phyloP scores from a whole-genome alignment of 768 basidiomycete species.

The Leccinum fibrillosum region DNA sequence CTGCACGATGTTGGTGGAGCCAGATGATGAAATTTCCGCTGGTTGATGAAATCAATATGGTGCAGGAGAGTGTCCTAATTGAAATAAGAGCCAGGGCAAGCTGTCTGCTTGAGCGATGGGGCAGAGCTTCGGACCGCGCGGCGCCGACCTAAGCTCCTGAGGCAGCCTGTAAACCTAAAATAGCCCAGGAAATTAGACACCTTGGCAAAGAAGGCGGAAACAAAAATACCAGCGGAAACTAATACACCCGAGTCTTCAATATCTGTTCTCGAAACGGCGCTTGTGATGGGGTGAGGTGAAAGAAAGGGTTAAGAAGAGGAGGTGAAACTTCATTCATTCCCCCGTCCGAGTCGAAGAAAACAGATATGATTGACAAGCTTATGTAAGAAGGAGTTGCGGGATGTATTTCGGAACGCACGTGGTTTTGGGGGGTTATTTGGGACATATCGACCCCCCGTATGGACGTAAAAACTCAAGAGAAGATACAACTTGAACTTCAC shows the following conservation, averaged over 20 bases:
- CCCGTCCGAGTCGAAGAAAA: not conserved
- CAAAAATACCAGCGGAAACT: not conserved
- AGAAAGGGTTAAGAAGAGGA: not conserved
- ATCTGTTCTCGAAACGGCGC: not conserved
- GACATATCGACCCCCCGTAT: not conserved
- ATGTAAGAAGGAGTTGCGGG: too few relatives aligned
- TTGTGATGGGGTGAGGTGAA: not conserved
- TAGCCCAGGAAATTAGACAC: not conserved
- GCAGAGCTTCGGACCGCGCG: not conserved
- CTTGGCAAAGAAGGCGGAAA: not conserved
- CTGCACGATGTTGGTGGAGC: not conserved
- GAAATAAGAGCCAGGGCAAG: too few relatives aligned
- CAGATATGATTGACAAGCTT: too few relatives aligned
- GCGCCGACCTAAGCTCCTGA: not conserved
- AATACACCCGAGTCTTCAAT: too few relatives aligned
- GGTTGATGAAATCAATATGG: not conserved
- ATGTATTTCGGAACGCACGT: not conserved
- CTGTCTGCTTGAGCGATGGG: not conserved
- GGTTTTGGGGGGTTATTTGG: not conserved
- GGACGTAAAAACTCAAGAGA: not conserved
- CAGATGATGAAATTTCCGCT: not conserved
- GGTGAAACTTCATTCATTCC: not conserved
- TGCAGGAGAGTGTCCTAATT: too few relatives aligned
- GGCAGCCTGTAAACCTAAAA: not conserved
- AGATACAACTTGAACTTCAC: not conserved